These are phyloP conservation scores for Diaporthe velutina DNA, from an alignment of 2,329 filamentous ascomycete genomes.

Conservation along the genomic window DNA sequence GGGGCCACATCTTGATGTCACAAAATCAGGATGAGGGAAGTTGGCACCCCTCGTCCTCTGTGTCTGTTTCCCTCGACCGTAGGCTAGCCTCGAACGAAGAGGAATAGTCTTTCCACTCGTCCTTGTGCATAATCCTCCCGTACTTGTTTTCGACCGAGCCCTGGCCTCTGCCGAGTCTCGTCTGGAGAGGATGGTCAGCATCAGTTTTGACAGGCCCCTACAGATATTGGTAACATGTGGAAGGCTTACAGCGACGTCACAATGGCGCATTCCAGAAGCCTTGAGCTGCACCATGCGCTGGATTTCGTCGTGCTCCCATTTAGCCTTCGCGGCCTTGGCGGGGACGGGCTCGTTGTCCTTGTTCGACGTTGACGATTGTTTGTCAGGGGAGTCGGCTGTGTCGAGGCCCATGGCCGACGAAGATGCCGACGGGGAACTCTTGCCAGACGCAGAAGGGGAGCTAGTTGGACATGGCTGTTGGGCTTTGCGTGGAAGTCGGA, in stretches of 20 bases:
- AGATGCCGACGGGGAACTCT: not conserved
- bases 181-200: not conserved
- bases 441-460: not conserved
- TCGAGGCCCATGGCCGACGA: not conserved
- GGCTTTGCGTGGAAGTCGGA: not conserved
- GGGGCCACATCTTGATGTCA: not conserved
- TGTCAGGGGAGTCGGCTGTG: not conserved
- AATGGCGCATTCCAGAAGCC: constrained; percentile 16
- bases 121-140: constrained; percentile 20
- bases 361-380: not conserved
- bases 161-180: constrained; percentile 22
- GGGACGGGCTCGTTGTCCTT: not conserved
- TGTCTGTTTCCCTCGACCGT: not conserved
- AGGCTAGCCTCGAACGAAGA: not conserved
- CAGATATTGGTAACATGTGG: too few species aligned
- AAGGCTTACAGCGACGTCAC: constrained; percentile 12
- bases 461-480: not conserved
- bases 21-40: not conserved
- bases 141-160: constrained; percentile 37
- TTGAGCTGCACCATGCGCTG: constrained; percentile 23
- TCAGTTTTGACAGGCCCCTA: not conserved
- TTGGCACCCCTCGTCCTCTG: too few species aligned
- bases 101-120: not conserved
- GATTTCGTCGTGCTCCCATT: constrained; percentile 29
- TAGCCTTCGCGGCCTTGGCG: not conserved